phyloP scores from a whole-genome alignment of 257 asterid genomes.

The Rubia yunnanensis region DNA sequence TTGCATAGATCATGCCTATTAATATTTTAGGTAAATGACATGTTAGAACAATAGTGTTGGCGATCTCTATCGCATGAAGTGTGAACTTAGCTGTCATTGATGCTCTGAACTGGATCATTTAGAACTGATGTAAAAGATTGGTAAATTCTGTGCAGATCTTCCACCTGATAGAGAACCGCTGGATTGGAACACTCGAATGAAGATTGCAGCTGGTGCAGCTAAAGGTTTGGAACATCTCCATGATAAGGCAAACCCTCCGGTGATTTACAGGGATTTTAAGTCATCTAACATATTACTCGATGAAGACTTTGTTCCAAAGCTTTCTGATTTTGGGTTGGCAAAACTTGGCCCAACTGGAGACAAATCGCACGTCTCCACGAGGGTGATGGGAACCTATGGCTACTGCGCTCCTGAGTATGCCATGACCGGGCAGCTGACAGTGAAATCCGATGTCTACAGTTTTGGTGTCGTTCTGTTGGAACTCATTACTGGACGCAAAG shows the following conservation, averaged over 20 bases:
- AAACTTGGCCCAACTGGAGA: constrained; percentile 99
- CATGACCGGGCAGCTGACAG: constrained; percentile 96
- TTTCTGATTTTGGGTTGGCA: constrained; percentile 96
- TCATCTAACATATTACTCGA: constrained; percentile 94
- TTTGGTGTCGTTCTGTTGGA: constrained; percentile 94
- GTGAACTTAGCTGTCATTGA: no score
- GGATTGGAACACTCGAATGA: constrained; percentile 98
- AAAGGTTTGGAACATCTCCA: constrained; percentile 95
- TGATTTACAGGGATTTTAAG: constrained; percentile 91
- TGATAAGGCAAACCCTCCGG: constrained; percentile 97
- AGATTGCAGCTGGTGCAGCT: constrained; percentile 99
- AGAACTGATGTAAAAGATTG: neutral
- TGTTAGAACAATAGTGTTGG: no score
- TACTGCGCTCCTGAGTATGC: constrained; percentile 99
- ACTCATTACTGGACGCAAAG: constrained; percentile 97
- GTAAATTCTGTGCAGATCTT: constrained; percentile 47
- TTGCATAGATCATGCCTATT: neutral
- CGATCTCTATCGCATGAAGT: no score
- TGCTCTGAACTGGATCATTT: neutral
- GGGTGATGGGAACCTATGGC: constrained; percentile 99
- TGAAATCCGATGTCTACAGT: constrained; percentile 95
- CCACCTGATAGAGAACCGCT: constrained; percentile 82
- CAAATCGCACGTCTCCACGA: constrained; percentile 92
- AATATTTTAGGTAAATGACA: neutral
- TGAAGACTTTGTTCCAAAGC: constrained; percentile 72